Base-by-base conservation (phyloP, 129 eudicot genomes). In the Gnaphalium uliginosum region DNA sequence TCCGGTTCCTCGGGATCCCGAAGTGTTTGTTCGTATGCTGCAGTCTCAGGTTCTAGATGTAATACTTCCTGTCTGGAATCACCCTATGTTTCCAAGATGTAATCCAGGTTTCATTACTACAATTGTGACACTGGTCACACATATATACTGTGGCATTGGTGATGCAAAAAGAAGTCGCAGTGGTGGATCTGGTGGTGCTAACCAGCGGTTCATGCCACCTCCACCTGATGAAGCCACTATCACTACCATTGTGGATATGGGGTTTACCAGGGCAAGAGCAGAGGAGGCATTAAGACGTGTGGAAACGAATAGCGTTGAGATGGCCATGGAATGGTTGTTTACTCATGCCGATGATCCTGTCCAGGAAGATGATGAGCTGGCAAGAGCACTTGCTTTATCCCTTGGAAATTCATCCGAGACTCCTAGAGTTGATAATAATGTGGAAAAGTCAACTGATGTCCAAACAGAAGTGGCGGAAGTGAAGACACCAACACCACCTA, bases 251-350 rank as follows among this genome's bases (percentile, higher is more conserved):
- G 97, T 94, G 67, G 99, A 94, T 84, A 94, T 94, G 99, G 99
- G 99, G 2, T 94, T 94, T 84, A 81, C 96, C 27, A 91, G 99
- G 84, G 90, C 87, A 69, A 85, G 99, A 68, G 99, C 97, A 10
- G 99, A 91, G 86, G 99, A 94, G 79, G 99, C 99, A 27, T 77
- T 94, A 57, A 89, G 99, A 71, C 88, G 97, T 24, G 96, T 91
- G 62, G 99, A 88, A 79, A 84, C 92, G 32, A 94, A 94, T 72
- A 94, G 99, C 72, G 99, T 94, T 67, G 99, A 94, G 83, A 87
- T 94, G 97, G 99, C 99, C 2, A 91, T 94, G 99, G 99, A 94
- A 56, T 94, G 99, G 99, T 80, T 94, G 84, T 89, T 87, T 60
- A 89, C 82, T 77, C 99, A 94, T 68, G 87, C 88, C 33, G 99